Conservation (phyloP, 495 filamentous ascomycete genomes). For the Saxispiralis lemnorum region DNA sequence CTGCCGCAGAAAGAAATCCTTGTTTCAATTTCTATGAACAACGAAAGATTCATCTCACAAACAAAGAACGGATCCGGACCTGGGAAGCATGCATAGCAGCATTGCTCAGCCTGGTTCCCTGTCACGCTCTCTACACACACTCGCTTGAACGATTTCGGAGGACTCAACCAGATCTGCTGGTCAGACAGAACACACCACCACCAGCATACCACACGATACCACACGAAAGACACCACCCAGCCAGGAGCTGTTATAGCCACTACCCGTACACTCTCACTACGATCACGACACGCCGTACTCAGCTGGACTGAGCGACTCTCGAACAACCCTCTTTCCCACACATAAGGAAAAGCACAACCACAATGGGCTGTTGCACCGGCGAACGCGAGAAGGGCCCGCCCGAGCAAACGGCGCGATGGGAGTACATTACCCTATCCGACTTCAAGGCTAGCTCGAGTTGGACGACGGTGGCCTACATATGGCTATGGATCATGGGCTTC, state of each 20-base stretch:
- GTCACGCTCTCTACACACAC: slow-evolving; percentile 1
- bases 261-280: not conserved
- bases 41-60: no score
- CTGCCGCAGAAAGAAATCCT: no score
- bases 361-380: slow-evolving; percentile 38
- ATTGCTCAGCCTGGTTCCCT: not conserved
- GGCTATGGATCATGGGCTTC: slow-evolving; percentile 60
- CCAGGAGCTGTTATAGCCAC: not conserved
- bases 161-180: no score
- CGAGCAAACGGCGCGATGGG: slow-evolving; percentile 75
- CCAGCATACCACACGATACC: no score
- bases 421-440: slow-evolving; percentile 78
- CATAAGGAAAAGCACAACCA: not conserved
- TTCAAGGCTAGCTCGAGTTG: slow-evolving; percentile 69
- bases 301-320: slow-evolving; percentile 5
- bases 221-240: not conserved
- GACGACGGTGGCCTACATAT: slow-evolving; percentile 62
- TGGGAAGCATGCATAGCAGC: no score
- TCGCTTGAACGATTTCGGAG: not conserved
- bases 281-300: not conserved
- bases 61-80: no score
- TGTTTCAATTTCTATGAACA: no score
- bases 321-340: not conserved
- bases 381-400: slow-evolving; percentile 51
- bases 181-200: no score